Conservation (phyloP, 108 stramenopile genomes). For the Skeletonema menzelii region DNA sequence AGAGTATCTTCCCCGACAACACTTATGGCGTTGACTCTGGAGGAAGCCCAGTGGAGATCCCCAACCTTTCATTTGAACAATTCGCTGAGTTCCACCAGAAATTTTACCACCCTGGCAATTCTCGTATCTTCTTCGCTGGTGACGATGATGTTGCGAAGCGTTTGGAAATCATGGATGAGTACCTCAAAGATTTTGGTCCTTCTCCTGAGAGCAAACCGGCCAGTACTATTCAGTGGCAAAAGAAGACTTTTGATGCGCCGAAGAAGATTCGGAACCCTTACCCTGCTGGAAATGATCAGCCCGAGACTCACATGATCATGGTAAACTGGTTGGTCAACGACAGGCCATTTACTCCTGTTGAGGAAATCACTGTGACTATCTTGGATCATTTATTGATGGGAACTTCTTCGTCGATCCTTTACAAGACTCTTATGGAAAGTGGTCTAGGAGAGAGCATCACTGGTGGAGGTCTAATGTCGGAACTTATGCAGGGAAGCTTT, state of each 20-base stretch:
- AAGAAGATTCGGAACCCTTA: constrained; percentile 53
- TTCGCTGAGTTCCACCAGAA: constrained; percentile 91
- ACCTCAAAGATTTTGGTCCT: constrained; percentile 81
- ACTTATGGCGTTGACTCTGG: constrained; percentile 96
- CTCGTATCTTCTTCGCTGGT: constrained; percentile 93
- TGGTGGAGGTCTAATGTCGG: constrained; percentile 92
- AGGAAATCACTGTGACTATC: constrained; percentile 84
- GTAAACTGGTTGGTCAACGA: constrained; percentile 97
- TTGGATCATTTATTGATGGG: constrained; percentile 94
- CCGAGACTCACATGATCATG: constrained; percentile 83
- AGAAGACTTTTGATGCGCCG: constrained; percentile 68
- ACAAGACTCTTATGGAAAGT: constrained; percentile 91
- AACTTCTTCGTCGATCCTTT: constrained; percentile 87
- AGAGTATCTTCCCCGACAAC: constrained; percentile 94
- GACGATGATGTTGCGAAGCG: constrained; percentile 91
- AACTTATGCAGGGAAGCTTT: constrained; percentile 92
- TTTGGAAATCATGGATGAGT: constrained; percentile 93
- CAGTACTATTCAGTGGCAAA: constrained; percentile 71
- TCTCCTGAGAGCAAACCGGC: constrained; percentile 72
- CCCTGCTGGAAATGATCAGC: constrained; percentile 63
- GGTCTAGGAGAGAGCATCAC: constrained; percentile 89
- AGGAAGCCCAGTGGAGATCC: constrained; percentile 96
- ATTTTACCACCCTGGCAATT: constrained; percentile 96
- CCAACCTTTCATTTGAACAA: constrained; percentile 92
- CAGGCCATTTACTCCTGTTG: constrained; percentile 69